Conservation (phyloP, 2,329 filamentous ascomycete species). For the Colletotrichum cuscutae region DNA sequence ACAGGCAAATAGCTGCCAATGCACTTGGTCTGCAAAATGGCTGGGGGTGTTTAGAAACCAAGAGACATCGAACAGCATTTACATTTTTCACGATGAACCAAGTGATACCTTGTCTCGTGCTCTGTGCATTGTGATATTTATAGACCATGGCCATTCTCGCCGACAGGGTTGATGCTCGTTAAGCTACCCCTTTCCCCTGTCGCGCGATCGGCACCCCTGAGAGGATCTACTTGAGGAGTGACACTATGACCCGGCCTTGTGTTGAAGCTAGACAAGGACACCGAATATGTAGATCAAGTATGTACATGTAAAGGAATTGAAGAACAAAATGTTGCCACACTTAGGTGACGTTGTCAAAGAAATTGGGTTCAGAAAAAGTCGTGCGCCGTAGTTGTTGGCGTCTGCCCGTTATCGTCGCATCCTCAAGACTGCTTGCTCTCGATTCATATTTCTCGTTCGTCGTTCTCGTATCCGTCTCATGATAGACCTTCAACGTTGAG, state of each 20-base stretch:
- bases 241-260: neutral
- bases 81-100: neutral
- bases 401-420: neutral
- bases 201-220: neutral
- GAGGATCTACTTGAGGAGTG: neutral
- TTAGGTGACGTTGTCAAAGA: neutral
- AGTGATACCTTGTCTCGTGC: neutral
- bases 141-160: neutral
- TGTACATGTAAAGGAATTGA: slow-evolving; percentile 2
- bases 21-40: neutral
- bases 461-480: neutral
- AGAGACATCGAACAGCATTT: neutral
- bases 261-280: neutral
- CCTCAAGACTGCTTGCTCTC: neutral
- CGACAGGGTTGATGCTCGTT: neutral
- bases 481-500: slow-evolving; percentile 19
- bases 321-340: neutral
- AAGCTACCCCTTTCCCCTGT: neutral
- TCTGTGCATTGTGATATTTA: neutral
- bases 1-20: neutral
- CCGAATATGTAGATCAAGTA: slow-evolving; percentile 12
- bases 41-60: neutral
- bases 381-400: neutral
- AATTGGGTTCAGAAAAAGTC: neutral
- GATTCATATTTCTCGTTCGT: neutral